Evolutionary conservation across 1,284 basidiomycete genomes (phyloP).

Genomic region (Ustilago lituana): DNA sequence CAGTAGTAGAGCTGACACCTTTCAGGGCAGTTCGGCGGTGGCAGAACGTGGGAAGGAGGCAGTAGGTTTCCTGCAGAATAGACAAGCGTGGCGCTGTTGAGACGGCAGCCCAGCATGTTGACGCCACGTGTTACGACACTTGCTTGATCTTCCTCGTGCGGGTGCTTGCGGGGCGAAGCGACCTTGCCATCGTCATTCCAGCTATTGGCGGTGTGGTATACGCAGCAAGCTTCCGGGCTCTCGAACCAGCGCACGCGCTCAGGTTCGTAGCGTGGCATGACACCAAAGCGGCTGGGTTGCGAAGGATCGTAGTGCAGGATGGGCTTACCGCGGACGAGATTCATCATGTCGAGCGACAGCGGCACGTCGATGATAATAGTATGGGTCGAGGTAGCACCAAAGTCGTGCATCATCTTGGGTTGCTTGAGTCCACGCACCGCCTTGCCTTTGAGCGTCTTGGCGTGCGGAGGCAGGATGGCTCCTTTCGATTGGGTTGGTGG

Average conservation of each 20-base stretch:
- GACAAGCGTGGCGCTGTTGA: slow-evolving; percentile 70
- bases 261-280: slow-evolving; percentile 69
- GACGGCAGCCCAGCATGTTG: slow-evolving; percentile 70
- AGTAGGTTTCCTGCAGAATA: slow-evolving; percentile 70
- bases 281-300: slow-evolving; percentile 69
- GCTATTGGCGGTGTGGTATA: slow-evolving; percentile 71
- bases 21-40: slow-evolving; percentile 67
- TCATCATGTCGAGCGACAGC: slow-evolving; percentile 70
- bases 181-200: slow-evolving; percentile 66
- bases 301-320: slow-evolving; percentile 69
- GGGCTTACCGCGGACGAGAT: slow-evolving; percentile 69
- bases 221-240: slow-evolving; percentile 68
- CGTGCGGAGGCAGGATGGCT: not conserved
- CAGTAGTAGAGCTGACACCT: slow-evolving; percentile 70
- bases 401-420: slow-evolving; percentile 71
- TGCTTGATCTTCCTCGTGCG: not conserved
- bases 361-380: slow-evolving; percentile 71
- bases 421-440: slow-evolving; percentile 56
- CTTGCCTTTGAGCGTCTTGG: slow-evolving; percentile 46
- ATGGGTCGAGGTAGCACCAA: slow-evolving; percentile 68
- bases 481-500: slow-evolving; percentile 36
- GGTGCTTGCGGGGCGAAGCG: slow-evolving; percentile 35
- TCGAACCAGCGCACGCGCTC: slow-evolving; percentile 67
- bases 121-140: slow-evolving; percentile 12
- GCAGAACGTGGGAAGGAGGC: slow-evolving; percentile 62